A percentile compares a stretch with the other conserved stretches of the same genome.
phyloP scores from a whole-genome alignment of 257 asterid genomes.

The Perilla frutescens region DNA sequence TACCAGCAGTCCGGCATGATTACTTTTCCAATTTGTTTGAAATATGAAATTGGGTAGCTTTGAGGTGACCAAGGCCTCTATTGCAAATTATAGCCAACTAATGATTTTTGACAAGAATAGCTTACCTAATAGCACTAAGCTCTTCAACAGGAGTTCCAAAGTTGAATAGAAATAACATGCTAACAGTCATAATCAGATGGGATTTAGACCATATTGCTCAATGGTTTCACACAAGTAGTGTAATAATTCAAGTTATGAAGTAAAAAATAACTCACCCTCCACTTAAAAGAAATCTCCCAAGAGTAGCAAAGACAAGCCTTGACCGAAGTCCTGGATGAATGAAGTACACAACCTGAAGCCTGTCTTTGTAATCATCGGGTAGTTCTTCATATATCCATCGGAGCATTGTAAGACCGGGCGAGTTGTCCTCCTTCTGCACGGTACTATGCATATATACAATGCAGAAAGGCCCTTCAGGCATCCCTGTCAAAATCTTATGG shows the following conservation, averaged over 20 bases:
- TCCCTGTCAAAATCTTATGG: constrained; percentile 66
- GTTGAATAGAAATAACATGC: not conserved
- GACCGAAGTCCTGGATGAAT: constrained; percentile 92
- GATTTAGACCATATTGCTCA: not conserved
- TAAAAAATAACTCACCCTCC: constrained; percentile 72
- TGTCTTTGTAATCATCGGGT: constrained; percentile 71
- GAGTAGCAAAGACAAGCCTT: constrained; percentile 84
- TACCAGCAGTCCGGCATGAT: not conserved
- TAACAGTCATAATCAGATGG: not conserved
- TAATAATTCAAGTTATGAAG: not conserved
- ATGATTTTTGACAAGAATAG: not conserved
- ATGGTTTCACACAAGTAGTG: not conserved
- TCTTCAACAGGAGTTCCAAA: constrained; percentile 3
- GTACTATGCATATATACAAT: constrained; percentile 88
- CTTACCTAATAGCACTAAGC: not conserved
- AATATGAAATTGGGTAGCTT: not conserved
- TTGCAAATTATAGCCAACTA: constrained; percentile 5
- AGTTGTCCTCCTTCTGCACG: constrained; percentile 83
- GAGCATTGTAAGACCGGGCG: constrained; percentile 84
- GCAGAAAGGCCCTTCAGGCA: constrained; percentile 84
- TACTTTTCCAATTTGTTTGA: not conserved
- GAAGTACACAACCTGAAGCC: constrained; percentile 86
- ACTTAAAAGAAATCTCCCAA: constrained; percentile 85
- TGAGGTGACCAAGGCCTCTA: not conserved
- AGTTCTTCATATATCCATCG: constrained; percentile 95